Evolutionary conservation across 306 rosid species (phyloP), one percentile per base, ranked within the genome.

Genomic region (Cyclanthera cordifolia): DNA sequence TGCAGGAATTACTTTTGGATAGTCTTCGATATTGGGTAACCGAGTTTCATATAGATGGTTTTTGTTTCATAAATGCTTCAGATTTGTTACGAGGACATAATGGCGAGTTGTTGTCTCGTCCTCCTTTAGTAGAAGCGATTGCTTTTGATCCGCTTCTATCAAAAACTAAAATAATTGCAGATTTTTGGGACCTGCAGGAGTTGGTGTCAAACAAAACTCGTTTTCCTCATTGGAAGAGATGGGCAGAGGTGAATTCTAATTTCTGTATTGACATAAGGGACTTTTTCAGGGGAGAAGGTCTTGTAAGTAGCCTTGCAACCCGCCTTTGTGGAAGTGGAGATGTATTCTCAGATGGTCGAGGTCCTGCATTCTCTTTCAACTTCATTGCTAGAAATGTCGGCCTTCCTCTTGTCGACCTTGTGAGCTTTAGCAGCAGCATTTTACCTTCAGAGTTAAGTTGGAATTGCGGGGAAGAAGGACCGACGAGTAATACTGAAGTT

Each of bases 381-480:
- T 87, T 71, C 34, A 49, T 85, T 43, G 56, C 90, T 41, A 82
- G 89, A 67, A 89, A 83, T 50, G 81, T 79, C 11, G 94, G 98
- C 57, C 85, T 87, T 73, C 72, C 91, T 75, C 94, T 93, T 4
- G 85, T 89, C 76, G 98, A 93, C 85, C 80, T 82, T 4, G 98
- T 93, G 82, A 89, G 96, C 86, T 89, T 85, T 83, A 89, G 88
- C 41, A 37, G 69, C 69, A 69, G 32, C 65, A 75, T 73, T 41
- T 61, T 86, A 58, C 80, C 83, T 16, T 70, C 83, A 7, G 87
- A 93, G 45, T 70, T 84, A 46, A 93, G 95, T 82, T 93, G 96
- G 95, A 89, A 93, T 43, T 89, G 96, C 61, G 98, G 98, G 78
- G 86, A 82, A 83, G 96, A 89, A 89, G 98, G 98, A n/a, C 86